Evolutionary conservation across 2,329 filamentous ascomycete genomes (phyloP), one percentile per base, ranked within the genome.

Genomic region (Plectosphaerella cucumerina): DNA sequence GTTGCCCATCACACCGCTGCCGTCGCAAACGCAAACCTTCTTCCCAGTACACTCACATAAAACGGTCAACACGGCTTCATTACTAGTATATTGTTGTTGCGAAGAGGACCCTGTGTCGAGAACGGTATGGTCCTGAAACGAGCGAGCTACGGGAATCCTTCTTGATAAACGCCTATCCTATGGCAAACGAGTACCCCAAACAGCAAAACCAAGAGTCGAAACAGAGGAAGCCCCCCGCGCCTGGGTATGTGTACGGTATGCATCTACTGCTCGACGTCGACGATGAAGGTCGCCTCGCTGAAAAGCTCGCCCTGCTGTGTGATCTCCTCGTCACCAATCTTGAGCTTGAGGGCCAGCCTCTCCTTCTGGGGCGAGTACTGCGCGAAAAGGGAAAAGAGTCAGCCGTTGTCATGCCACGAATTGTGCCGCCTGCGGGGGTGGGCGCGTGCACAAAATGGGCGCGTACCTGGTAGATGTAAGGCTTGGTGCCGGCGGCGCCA

Each of bases 391-490:
- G 31, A 14, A 17, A 48, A 6, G 6, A 11, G 43, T 22, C 26
- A 41, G 26, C 15, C 12, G 26, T 31, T 31, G 26, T 31, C 26
- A 31, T 11, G 26, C 26, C 26, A 14, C 18, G 41, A 21, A n/a
- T 20, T 33, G 33, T 12, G 45, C 14, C 6, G 33, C 9, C 23
- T 35, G 10, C 35, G 6, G 35, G 18, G 5, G 12, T 52, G 45
- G 39, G 42, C 6, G 10, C 8, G 17, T 18, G 15, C 6, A 11
- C 11, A 33, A 20, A 1, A 14, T 6, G 20, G 12, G 22, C 22
- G 67, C 78, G 58, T 70, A 92, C 90, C 80, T 96, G 94, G 73
- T 97, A 99, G 62, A 99, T 97, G 70, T 97, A 99, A 5, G 94
- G 94, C 76, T 91, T 94, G 23, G 94, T 96, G 56, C 94, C 94